These are phyloP conservation scores for Yamadazyma ubonensis DNA, from an alignment of 805 yeast genomes.

Conservation along the genomic window DNA sequence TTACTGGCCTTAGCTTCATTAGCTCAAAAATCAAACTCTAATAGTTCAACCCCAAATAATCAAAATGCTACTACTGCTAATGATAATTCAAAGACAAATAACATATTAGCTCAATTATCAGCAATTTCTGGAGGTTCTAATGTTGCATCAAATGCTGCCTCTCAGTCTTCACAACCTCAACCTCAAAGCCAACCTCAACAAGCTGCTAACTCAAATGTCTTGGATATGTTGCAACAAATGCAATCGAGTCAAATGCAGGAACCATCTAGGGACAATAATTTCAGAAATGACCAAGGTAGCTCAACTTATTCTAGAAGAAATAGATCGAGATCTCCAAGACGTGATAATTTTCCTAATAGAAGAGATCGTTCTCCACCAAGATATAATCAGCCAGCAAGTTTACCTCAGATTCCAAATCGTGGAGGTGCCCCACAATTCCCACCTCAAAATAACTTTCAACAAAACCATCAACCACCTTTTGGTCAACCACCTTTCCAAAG, in stretches of 20 bases:
- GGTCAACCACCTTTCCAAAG: slow-evolving; percentile 7
- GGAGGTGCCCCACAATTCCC: slow-evolving; percentile 13
- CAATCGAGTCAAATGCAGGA: slow-evolving; percentile 23
- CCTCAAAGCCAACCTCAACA: too few species aligned
- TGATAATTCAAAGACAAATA: slow-evolving; percentile 27
- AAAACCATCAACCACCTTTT: slow-evolving; percentile 1
- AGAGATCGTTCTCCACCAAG: slow-evolving; percentile 32
- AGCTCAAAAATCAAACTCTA: slow-evolving; percentile 44
- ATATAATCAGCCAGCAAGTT: slow-evolving; percentile 14
- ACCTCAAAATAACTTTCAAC: slow-evolving; percentile 6
- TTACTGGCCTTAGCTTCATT: slow-evolving; percentile 69
- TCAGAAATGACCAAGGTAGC: slow-evolving; percentile 16
- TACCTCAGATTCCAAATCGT: slow-evolving; percentile 16
- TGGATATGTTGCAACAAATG: slow-evolving; percentile 56
- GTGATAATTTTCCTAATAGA: slow-evolving; percentile 20
- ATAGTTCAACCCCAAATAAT: slow-evolving; percentile 26
- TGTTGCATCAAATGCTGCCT: slow-evolving; percentile 19
- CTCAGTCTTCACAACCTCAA: slow-evolving; percentile 9
- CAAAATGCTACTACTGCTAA: slow-evolving; percentile 22
- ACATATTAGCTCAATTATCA: slow-evolving; percentile 44
- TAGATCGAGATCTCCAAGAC: slow-evolving; percentile 54
- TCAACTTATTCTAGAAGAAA: slow-evolving; percentile 46
- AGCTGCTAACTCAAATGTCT: slow-evolving; percentile 32
- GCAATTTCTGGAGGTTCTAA: slow-evolving; percentile 32
- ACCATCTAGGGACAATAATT: slow-evolving; percentile 18